A percentile compares a stretch with the other conserved stretches of the same genome.
These are phyloP conservation scores for Aspergillaceae sp. DNA, from an alignment of 2,329 filamentous ascomycete species.

Conservation along the genomic window DNA sequence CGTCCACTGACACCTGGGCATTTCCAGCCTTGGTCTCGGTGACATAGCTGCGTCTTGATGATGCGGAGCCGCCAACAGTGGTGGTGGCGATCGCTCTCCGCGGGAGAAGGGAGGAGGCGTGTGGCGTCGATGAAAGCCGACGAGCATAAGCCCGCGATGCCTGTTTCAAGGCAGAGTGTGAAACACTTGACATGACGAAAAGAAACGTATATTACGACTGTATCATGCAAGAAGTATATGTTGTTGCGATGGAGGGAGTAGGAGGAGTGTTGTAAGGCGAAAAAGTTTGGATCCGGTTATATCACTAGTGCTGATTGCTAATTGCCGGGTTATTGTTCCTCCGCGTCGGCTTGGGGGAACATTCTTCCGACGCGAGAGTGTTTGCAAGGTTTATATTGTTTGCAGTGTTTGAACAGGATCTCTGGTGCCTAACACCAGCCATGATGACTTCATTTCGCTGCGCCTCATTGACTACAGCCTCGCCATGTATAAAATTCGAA, in stretches of 20 bases:
- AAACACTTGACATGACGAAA: slow-evolving; percentile 52
- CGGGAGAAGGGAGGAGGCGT: slow-evolving; percentile 29
- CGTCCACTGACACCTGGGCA: slow-evolving; percentile 72
- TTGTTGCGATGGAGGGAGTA: slow-evolving; percentile 12
- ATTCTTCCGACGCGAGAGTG: too few species aligned
- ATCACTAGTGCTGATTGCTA: slow-evolving; percentile 8
- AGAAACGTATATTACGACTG: slow-evolving; percentile 10
- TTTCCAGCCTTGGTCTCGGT: slow-evolving; percentile 62
- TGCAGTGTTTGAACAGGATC: too few species aligned
- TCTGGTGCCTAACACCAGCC: too few species aligned
- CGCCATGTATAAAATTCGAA: too few species aligned
- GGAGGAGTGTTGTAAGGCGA: slow-evolving; percentile 8
- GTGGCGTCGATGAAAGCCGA: slow-evolving; percentile 36
- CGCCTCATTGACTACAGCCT: too few species aligned
- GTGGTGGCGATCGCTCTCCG: slow-evolving; percentile 31
- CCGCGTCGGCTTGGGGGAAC: too few species aligned
- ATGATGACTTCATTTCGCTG: too few species aligned
- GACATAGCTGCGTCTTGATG: slow-evolving; percentile 61
- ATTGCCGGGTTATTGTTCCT: background rate
- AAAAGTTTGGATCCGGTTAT: slow-evolving; percentile 21
- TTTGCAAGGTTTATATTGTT: too few species aligned
- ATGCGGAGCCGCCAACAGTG: slow-evolving; percentile 9
- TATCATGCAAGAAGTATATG: slow-evolving; percentile 12
- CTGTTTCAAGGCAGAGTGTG: slow-evolving; percentile 65
- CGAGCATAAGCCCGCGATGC: slow-evolving; percentile 54